Base-by-base conservation (phyloP, 257 asterid genomes). In the Jasminum sambac region DNA sequence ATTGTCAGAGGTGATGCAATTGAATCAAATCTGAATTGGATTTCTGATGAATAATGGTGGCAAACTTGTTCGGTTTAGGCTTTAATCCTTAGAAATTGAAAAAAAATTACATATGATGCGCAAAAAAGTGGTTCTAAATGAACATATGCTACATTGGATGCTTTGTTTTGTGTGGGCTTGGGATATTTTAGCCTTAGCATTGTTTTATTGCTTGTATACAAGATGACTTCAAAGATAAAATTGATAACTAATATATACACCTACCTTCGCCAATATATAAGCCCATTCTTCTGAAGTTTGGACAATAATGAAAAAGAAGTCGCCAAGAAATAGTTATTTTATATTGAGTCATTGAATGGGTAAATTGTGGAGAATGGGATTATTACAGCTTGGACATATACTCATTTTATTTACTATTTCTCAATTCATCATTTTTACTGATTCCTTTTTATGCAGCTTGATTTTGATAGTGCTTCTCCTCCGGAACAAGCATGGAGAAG, bases 401-500 rank as follows among this genome's bases (percentile, higher is more conserved):
- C n/a, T n/a, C n/a, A n/a, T n/a, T n/a, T n/a, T n/a, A 48, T 6
- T 16, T 46, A 3, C 24, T 16, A 14, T n/a, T 48, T 48, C 21
- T 48, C 58, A 5, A n/a, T 48, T 23, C 58, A 11, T 40, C n/a
- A 13, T 37, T 26, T 66, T 16, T 21, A 14, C 58, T 67, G 11
- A 4, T 37, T n/a, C 19, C 7, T 63, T 61, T 78, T 63, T 46
- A 72, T 62, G 82, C 90, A 95, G 99, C 76, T 95, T 50, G 97
- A 88, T 80, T 79, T 81, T 62, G 99, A 95, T 66, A 85, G 95
- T 80, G 96, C 98, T 61, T 81, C 88, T 50, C 99, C 99, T 43
- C 99, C 98, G 8, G 89, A 88, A 72, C 92, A 91, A 64, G 99
- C 99, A 44, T 90, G 90, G 99, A 91, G 99, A 79, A 87, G 98